Conservation (phyloP, 768 basidiomycete species). For the Tricholoma flavovirens region DNA sequence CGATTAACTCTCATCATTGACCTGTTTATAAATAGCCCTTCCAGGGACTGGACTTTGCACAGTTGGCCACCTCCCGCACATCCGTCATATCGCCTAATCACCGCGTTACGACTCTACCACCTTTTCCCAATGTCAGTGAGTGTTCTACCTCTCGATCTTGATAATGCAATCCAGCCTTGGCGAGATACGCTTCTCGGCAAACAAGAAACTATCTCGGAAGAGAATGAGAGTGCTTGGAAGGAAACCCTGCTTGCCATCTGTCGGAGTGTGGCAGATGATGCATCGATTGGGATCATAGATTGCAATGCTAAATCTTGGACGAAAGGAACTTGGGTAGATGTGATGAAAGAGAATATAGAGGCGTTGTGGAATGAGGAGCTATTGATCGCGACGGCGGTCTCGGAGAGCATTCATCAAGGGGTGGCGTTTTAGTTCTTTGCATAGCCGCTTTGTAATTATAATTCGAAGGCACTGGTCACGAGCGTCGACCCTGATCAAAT, state of each 20-base stretch:
- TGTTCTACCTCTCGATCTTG: conserved; percentile 17
- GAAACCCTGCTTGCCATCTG: conserved; percentile 29
- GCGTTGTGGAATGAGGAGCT: conserved; percentile 59
- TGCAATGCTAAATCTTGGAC: neutral
- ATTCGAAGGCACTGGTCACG: neutral
- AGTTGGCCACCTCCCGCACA: conserved; percentile 51
- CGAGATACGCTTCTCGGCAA: conserved; percentile 44
- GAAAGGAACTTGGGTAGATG: conserved; percentile 7
- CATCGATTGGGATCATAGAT: conserved; percentile 6
- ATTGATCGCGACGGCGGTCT: conserved; percentile 44
- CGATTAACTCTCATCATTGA: neutral
- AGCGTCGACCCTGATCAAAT: neutral
- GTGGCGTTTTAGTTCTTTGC: neutral
- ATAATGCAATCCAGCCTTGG: conserved; percentile 42
- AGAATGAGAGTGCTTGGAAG: conserved; percentile 47
- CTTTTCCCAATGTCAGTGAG: conserved; percentile 28
- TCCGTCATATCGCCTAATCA: conserved; percentile 77
- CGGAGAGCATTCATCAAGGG: conserved; percentile 37
- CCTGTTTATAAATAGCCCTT: neutral
- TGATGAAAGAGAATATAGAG: conserved; percentile 29
- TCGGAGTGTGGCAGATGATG: conserved; percentile 11
- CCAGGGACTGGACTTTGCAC: conserved; percentile 80
- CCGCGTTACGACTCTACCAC: conserved; percentile 63
- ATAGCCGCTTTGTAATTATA: neutral
- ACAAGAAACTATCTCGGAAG: conserved; percentile 37